These are phyloP conservation scores for Danielia reshetovae DNA, from an alignment of 805 yeast genomes.

Conservation along the genomic window DNA sequence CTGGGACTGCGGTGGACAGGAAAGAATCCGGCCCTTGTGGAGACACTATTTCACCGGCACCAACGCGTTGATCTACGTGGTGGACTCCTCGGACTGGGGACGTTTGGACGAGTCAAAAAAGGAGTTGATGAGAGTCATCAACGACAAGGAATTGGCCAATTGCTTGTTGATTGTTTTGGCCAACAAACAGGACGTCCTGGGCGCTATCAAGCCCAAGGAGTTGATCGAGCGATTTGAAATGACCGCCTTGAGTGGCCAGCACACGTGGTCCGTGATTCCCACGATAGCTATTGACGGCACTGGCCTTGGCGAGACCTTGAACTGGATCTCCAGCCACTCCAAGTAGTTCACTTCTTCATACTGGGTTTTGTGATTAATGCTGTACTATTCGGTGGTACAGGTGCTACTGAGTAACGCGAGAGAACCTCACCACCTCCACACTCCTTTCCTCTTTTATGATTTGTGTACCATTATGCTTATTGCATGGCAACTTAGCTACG, in stretches of 20 bases:
- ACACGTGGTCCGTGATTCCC: constrained; percentile 89
- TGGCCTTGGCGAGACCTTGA: constrained; percentile 81
- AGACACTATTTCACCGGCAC: constrained; percentile 94
- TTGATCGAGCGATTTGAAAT: constrained; percentile 70
- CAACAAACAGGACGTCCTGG: constrained; percentile 77
- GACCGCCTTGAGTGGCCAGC: constrained; percentile 52
- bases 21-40: constrained; percentile 88
- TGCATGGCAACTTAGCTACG: too few species aligned
- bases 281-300: constrained; percentile 88
- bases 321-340: constrained; percentile 75
- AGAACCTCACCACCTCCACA: too few species aligned
- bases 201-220: constrained; percentile 74
- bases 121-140: constrained; percentile 72
- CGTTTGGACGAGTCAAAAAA: constrained; percentile 74
- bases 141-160: constrained; percentile 78
- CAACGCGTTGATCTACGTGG: constrained; percentile 85
- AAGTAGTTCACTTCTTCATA: constrained; percentile 14
- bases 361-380: too few species aligned
- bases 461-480: too few species aligned
- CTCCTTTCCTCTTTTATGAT: too few species aligned
- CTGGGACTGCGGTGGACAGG: constrained; percentile 98
- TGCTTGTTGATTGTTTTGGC: constrained; percentile 82
- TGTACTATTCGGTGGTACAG: too few species aligned
- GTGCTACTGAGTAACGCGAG: too few species aligned
- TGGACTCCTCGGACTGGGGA: constrained; percentile 72